Evolutionary conservation across 225 moss, liverwort and hornwort genomes (phyloP).

Genomic region (Pseudisothecium myosuroides): DNA sequence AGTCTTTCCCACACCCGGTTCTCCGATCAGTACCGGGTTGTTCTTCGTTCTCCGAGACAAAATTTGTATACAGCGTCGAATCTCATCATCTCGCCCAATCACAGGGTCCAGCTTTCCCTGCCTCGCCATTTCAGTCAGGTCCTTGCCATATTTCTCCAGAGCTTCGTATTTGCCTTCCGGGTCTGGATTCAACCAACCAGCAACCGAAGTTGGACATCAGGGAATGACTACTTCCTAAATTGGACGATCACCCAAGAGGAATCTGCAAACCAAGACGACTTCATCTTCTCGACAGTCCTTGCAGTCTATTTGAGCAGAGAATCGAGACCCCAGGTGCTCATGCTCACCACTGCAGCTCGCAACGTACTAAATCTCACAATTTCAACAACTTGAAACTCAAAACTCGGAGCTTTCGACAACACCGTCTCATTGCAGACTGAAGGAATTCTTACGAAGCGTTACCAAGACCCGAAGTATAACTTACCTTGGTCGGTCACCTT

Average conservation of each 20-base stretch:
- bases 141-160: conserved; percentile 89
- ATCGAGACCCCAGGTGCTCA: neutral
- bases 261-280: neutral
- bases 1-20: conserved; percentile 97
- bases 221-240: neutral
- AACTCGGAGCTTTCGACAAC: neutral
- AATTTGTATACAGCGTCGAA: conserved; percentile 89
- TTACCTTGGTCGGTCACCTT: conserved; percentile 96
- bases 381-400: neutral
- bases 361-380: neutral
- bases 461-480: neutral
- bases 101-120: conserved; percentile 95
- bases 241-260: neutral
- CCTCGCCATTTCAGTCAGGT: conserved; percentile 96
- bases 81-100: conserved; percentile 96
- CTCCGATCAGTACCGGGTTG: conserved; percentile 93
- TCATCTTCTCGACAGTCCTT: neutral
- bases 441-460: neutral
- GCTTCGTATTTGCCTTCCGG: conserved; percentile 96
- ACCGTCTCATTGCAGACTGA: neutral
- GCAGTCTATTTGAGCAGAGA: neutral
- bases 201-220: neutral
- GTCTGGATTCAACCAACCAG: conserved; percentile 24
- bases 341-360: neutral
- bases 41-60: conserved; percentile 93